Percentiles rank a stretch among this genome's conserved stretches.
phyloP scores from a whole-genome alignment of 2,329 filamentous ascomycete species.

The Beauveria sp. region DNA sequence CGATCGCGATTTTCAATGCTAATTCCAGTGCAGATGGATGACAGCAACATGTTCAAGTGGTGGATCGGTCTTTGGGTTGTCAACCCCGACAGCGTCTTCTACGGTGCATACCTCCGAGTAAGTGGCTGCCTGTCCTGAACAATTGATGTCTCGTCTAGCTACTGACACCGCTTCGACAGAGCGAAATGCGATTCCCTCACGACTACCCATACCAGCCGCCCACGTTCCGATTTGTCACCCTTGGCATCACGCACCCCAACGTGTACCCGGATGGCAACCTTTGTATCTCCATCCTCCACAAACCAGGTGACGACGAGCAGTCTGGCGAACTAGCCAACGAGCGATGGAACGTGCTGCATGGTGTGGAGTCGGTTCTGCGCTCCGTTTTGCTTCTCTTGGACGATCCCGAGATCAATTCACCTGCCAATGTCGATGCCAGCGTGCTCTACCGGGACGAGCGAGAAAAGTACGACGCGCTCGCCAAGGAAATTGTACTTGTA shows the following conservation, averaged over 20 bases:
- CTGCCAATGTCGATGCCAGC: slow-evolving; percentile 89
- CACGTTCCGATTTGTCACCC: slow-evolving; percentile 71
- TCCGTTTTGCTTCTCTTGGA: slow-evolving; percentile 88
- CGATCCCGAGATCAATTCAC: slow-evolving; percentile 86
- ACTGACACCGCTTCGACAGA: slow-evolving; percentile 34
- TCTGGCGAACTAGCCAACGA: slow-evolving; percentile 86
- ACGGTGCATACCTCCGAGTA: slow-evolving; percentile 83
- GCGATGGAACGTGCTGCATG: slow-evolving; percentile 89
- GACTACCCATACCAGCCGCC: slow-evolving; percentile 90
- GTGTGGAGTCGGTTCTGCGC: slow-evolving; percentile 89
- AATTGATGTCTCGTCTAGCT: neutral
- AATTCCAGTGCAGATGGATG: slow-evolving; percentile 49
- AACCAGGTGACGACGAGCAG: slow-evolving; percentile 84
- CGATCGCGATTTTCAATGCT: neutral
- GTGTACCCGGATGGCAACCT: slow-evolving; percentile 85
- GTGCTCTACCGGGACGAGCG: slow-evolving; percentile 74
- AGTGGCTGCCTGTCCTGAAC: slow-evolving; percentile 13
- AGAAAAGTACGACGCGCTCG: slow-evolving; percentile 60
- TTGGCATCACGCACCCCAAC: slow-evolving; percentile 83
- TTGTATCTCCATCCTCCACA: slow-evolving; percentile 94
- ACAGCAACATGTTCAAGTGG: slow-evolving; percentile 84
- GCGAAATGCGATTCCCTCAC: slow-evolving; percentile 75
- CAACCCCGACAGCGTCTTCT: slow-evolving; percentile 85
- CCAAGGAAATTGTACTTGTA: slow-evolving; percentile 60
- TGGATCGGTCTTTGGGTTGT: slow-evolving; percentile 82